Percentiles rank a stretch among this genome's conserved stretches.
Evolutionary conservation across 2,329 filamentous ascomycete species (phyloP).

Genomic region (Blumeria graminis): DNA sequence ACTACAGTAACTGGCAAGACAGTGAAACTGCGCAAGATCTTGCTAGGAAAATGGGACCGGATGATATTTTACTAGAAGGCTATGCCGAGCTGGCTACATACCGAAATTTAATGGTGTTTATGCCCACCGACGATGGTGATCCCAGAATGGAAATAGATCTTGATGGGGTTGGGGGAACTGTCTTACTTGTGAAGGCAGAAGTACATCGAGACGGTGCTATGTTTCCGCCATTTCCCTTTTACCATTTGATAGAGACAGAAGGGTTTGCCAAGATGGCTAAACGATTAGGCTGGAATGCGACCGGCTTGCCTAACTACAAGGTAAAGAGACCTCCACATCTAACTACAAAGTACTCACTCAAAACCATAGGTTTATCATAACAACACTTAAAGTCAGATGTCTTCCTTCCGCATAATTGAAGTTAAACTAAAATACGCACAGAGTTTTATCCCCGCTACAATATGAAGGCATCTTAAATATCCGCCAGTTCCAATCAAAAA

Average conservation of each 20-base stretch:
- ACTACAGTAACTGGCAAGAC: slow-evolving; percentile 96
- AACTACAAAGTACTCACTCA: too few relatives aligned
- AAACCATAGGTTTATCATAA: too few relatives aligned
- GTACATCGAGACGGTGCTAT: slow-evolving; percentile 94
- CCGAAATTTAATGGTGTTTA: slow-evolving; percentile 70
- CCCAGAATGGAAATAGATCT: slow-evolving; percentile 42
- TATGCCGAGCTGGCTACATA: slow-evolving; percentile 88
- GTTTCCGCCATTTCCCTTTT: slow-evolving; percentile 93
- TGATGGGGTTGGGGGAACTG: slow-evolving; percentile 84
- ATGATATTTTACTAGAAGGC: slow-evolving; percentile 83
- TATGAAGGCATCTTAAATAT: too few relatives aligned
- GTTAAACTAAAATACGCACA: too few relatives aligned
- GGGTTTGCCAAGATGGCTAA: slow-evolving; percentile 95
- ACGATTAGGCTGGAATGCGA: slow-evolving; percentile 62
- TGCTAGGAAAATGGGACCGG: slow-evolving; percentile 56
- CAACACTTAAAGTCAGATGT: too few relatives aligned
- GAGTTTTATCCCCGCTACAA: too few relatives aligned
- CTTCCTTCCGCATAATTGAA: too few relatives aligned
- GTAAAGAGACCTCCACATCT: slow-evolving; percentile 22
- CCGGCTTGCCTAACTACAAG: slow-evolving; percentile 90
- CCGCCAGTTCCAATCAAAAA: too few relatives aligned
- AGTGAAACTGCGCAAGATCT: slow-evolving; percentile 56
- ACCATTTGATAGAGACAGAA: slow-evolving; percentile 91
- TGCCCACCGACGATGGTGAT: slow-evolving; percentile 35
- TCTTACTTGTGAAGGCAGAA: slow-evolving; percentile 81